These are phyloP conservation scores for Nigrospora osmanthi DNA, from an alignment of 2,329 filamentous ascomycete species.

Conservation along the genomic window DNA sequence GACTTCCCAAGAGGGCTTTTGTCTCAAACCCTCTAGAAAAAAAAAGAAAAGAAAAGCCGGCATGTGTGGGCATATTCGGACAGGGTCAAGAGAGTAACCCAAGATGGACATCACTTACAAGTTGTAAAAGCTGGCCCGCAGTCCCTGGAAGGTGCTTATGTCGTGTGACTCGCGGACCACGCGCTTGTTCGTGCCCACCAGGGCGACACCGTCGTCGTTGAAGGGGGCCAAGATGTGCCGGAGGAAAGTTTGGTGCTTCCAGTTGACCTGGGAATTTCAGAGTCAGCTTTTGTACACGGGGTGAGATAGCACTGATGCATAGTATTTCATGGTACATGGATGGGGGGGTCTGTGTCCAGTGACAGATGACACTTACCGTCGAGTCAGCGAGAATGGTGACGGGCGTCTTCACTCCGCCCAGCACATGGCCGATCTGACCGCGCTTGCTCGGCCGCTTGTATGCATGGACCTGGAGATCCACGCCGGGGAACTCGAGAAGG, in stretches of 20 bases:
- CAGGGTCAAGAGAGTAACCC: slow-evolving; percentile 1
- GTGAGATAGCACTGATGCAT: too few species aligned
- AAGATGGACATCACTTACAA: slow-evolving; percentile 3
- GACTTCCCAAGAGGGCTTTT: too few species aligned
- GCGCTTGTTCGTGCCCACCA: slow-evolving; percentile 49
- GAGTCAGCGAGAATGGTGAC: slow-evolving; percentile 43
- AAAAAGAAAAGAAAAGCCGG: too few species aligned
- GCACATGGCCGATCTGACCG: slow-evolving; percentile 32
- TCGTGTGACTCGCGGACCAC: slow-evolving; percentile 18
- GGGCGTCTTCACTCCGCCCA: slow-evolving; percentile 22
- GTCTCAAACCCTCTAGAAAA: too few species aligned
- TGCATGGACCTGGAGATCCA: slow-evolving; percentile 21
- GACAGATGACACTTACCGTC: slow-evolving; percentile 30
- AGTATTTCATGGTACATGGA: too few species aligned
- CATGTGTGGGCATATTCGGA: too few species aligned
- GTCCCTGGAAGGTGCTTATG: too few species aligned
- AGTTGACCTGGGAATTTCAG: background rate
- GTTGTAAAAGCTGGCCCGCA: too few species aligned
- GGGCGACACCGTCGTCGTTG: slow-evolving; percentile 36
- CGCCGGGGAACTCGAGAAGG: slow-evolving; percentile 5
- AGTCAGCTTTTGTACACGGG: too few species aligned
- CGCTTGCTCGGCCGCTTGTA: slow-evolving; percentile 37
- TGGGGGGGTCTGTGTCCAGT: slow-evolving; percentile 24
- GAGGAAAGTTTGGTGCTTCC: slow-evolving; percentile 24
- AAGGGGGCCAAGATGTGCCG: slow-evolving; percentile 32